Conservation (phyloP, 2,329 filamentous ascomycete species). For the Graphium sp. region DNA sequence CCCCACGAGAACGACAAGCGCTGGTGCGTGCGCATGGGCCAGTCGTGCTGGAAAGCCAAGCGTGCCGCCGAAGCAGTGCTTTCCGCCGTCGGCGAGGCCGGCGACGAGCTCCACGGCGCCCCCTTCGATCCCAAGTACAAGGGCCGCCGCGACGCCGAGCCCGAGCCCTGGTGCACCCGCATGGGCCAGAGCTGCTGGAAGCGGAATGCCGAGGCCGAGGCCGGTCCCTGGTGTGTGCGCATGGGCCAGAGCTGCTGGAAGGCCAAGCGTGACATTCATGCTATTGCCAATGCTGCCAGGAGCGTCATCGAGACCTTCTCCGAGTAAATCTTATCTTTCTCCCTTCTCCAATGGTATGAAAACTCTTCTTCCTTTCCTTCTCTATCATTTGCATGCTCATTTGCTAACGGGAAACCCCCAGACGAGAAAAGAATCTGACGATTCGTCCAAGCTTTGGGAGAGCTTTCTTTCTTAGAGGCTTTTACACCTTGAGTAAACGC, state of each 20-base stretch:
- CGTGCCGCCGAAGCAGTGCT: conserved; percentile 19
- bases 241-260: conserved; percentile 18
- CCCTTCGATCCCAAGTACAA: conserved; percentile 1
- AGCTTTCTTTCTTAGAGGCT: background rate
- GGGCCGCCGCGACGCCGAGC: conserved; percentile 6
- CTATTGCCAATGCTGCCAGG: conserved; percentile 15
- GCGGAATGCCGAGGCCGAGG: conserved; percentile 7
- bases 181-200: conserved; percentile 21
- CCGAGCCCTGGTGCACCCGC: conserved; percentile 15
- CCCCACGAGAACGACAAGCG: conserved; percentile 11
- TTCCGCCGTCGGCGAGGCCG: conserved; percentile 10
- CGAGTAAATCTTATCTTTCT: background rate
- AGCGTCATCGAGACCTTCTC: conserved; percentile 1
- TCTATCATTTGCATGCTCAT: background rate
- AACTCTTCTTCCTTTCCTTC: background rate
- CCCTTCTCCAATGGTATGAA: background rate
- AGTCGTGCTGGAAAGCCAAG: conserved; percentile 22
- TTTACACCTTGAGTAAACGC: background rate
- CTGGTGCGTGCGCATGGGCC: conserved; percentile 19
- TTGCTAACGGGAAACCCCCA: background rate
- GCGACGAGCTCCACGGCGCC: background rate
- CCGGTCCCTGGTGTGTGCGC: conserved; percentile 10
- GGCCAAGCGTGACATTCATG: conserved; percentile 17
- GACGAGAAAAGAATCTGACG: background rate
- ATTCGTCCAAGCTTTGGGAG: background rate